Base-by-base conservation (phyloP, 164 flowering plant genomes). In the Echeveria elegans region DNA sequence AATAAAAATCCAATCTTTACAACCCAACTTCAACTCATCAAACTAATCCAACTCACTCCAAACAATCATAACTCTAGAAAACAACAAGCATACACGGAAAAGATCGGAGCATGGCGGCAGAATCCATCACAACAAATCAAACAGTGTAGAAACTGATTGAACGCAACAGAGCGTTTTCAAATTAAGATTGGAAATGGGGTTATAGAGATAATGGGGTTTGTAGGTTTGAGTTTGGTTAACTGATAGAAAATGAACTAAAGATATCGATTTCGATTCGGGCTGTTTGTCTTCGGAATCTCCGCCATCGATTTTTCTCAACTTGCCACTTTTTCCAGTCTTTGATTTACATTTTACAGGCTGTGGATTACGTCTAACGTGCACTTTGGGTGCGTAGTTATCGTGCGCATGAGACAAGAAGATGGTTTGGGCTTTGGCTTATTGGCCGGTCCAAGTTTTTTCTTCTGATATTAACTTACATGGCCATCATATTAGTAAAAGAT, bases 281-380 rank as follows among this genome's bases (percentile, higher is more conserved):
- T 28, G 26, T 28, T 28, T 56, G 32, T 56, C 61, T 56, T 56
- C 61, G 61, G 16, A 56, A 56, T 56, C 61, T 56, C 61, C 61
- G 61, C 61, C 61, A 56, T 56, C 32, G 61, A 56, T 56, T 56
- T 19, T 19, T 15, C 34, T 3, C 61, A 12, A 12, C 0, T 50
- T 52, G 59, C 29, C 59, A 53, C 59, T 14, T 53, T 29, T 2
- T 53, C 59, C 53, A 38, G 1, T 15, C 59, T 14, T 29, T n/a
- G 56, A n/a, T n/a, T n/a, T n/a, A n/a, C n/a, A n/a, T 53, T 53
- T 28, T 29, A 28, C 61, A 56, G 61, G 34, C 61, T 28, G 61
- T n/a, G n/a, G n/a, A n/a, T n/a, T n/a, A n/a, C n/a, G n/a, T n/a
- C n/a, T n/a, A n/a, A n/a, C n/a, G 26, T 45, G 48, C n/a, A 19